Evolutionary conservation across 495 filamentous ascomycete species (phyloP).

Genomic region (Trichoderma parareesei): DNA sequence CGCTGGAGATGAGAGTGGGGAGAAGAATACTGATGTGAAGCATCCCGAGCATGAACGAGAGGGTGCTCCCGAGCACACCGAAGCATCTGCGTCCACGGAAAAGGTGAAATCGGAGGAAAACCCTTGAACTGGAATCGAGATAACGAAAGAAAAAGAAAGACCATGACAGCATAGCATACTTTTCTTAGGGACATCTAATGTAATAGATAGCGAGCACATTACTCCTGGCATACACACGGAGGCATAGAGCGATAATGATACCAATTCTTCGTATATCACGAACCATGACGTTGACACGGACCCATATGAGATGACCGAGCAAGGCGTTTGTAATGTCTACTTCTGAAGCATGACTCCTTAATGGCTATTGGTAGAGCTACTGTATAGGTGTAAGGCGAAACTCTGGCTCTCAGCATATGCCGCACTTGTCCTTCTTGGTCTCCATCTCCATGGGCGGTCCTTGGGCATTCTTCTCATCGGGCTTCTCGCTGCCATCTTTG

Average conservation of each 20-base stretch:
- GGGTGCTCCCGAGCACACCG: neutral
- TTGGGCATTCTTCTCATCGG: neutral
- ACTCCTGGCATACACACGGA: neutral
- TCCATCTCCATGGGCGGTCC: neutral
- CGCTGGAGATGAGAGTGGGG: neutral
- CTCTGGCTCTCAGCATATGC: neutral
- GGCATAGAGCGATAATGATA: slow-evolving; percentile 7
- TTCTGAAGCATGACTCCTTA: neutral
- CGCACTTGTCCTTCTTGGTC: neutral
- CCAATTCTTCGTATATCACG: neutral
- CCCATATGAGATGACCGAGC: too few relatives aligned
- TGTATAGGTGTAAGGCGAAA: too few relatives aligned
- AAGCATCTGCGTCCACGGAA: neutral
- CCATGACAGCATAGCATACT: neutral
- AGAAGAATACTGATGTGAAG: neutral
- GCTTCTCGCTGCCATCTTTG: neutral
- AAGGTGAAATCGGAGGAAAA: neutral
- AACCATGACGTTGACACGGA: neutral
- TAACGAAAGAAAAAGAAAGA: neutral
- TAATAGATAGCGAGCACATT: slow-evolving; percentile 4
- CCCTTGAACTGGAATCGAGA: neutral
- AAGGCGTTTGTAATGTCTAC: neutral
- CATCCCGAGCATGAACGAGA: neutral
- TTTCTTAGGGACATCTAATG: neutral
- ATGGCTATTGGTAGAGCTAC: neutral